Evolutionary conservation across 208 protist species (phyloP).

Genomic region (Crithidia fasciculata): DNA sequence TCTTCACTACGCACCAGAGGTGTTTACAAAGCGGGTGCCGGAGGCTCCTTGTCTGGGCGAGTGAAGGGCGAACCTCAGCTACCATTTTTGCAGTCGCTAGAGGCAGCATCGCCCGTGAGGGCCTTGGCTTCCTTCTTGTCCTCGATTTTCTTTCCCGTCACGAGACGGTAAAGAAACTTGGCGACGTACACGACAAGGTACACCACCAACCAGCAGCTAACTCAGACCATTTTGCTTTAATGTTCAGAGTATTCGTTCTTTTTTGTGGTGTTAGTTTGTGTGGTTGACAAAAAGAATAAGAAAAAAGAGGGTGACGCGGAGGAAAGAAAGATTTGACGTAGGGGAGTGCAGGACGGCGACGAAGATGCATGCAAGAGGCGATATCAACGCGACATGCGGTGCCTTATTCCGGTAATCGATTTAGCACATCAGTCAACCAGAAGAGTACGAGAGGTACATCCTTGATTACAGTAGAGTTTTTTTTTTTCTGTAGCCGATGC

Average conservation of each 20-base stretch:
- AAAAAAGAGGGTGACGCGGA: not conserved
- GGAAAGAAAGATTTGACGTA: not conserved
- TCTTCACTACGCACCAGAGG: constrained; percentile 10
- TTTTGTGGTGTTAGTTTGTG: not conserved
- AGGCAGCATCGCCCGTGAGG: not conserved
- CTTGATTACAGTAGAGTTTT: no score
- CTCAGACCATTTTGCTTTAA: constrained; percentile 36
- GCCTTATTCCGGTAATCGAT: no score
- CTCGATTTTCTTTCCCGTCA: constrained; percentile 13
- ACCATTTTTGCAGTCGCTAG: constrained; percentile 26
- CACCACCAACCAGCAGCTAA: constrained; percentile 64
- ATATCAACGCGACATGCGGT: no score
- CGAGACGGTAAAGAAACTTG: constrained; percentile 39
- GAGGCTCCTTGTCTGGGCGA: constrained; percentile 27
- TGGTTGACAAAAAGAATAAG: not conserved
- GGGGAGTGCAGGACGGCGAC: not conserved
- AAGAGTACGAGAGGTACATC: no score
- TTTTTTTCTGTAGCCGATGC: no score
- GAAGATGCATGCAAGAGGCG: no score
- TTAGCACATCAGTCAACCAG: no score
- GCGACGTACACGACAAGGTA: constrained; percentile 47
- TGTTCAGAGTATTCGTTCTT: not conserved
- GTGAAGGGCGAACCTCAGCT: constrained; percentile 32
- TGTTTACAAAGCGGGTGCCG: constrained; percentile 23
- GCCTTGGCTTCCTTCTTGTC: constrained; percentile 14